These are phyloP conservation scores for Neonectria neomacrospora DNA, from an alignment of 2,329 filamentous ascomycete genomes.

Conservation along the genomic window DNA sequence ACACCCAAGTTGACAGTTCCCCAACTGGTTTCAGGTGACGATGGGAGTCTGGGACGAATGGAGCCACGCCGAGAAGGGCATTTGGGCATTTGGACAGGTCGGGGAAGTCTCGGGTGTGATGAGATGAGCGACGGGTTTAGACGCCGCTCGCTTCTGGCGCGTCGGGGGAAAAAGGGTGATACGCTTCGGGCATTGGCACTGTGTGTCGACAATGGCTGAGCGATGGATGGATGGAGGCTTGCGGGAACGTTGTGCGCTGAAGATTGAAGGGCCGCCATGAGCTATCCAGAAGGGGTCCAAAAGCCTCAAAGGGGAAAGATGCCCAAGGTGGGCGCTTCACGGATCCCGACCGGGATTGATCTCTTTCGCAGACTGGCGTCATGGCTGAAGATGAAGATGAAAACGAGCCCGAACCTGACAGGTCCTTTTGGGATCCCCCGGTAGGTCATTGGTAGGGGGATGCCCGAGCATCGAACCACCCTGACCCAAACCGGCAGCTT, in stretches of 20 bases:
- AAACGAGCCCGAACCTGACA: conserved; percentile 1
- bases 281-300: not conserved
- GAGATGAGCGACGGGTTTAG: conserved; percentile 13
- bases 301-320: conserved; percentile 4
- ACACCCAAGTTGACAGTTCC: conserved; percentile 15
- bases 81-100: not conserved
- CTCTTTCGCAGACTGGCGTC: conserved; percentile 8
- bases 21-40: conserved; percentile 26
- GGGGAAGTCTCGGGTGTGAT: conserved; percentile 27
- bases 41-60: conserved; percentile 12
- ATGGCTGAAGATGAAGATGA: conserved; percentile 8
- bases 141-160: conserved; percentile 24
- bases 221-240: conserved; percentile 6
- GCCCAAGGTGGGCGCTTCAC: conserved; percentile 5
- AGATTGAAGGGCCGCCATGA: conserved; percentile 1
- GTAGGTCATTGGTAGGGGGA: conserved; percentile 3
- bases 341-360: not conserved
- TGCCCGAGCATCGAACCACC: conserved; percentile 25
- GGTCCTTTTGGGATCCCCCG: conserved; percentile 14
- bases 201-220: conserved; percentile 21
- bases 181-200: conserved; percentile 18
- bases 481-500: conserved; percentile 5
- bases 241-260: conserved; percentile 8
- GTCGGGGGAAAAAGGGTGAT: conserved; percentile 17
- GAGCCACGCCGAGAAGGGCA: conserved; percentile 5